phyloP scores from a whole-genome alignment of 139 green algal species.

The Chlorella sp. region DNA sequence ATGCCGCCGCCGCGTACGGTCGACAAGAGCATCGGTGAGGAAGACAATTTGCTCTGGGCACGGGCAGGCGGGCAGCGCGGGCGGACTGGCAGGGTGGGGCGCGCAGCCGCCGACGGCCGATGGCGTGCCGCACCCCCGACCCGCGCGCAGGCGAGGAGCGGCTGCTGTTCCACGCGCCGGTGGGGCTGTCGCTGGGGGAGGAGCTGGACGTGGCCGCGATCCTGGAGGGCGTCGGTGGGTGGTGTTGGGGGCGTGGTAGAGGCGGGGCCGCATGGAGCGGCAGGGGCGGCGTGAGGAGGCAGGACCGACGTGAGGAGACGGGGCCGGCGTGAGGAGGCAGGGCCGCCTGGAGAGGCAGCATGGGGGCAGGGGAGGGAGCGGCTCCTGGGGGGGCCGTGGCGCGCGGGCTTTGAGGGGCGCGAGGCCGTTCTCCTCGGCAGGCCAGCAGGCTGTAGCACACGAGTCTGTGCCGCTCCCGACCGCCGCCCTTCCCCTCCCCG shows the following conservation, averaged over 20 bases:
- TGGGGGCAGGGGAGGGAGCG: background rate
- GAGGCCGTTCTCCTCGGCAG: background rate
- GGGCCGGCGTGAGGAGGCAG: too few relatives aligned
- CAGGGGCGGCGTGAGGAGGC: too few relatives aligned
- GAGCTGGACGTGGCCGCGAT: conserved; percentile 72
- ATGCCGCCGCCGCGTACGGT: conserved; percentile 92
- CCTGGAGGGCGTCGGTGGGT: conserved; percentile 9
- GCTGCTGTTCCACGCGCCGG: conserved; percentile 67
- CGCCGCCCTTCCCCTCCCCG: background rate
- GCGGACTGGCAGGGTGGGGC: too few relatives aligned
- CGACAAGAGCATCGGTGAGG: conserved; percentile 83
- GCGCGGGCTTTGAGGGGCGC: background rate
- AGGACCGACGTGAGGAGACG: too few relatives aligned
- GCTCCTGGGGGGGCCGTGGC: background rate
- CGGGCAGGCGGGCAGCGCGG: too few relatives aligned
- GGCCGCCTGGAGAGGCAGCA: too few relatives aligned
- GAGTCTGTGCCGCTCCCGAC: background rate
- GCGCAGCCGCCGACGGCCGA: too few relatives aligned
- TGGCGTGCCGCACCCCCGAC: too few relatives aligned
- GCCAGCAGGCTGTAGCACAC: background rate
- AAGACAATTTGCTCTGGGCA: too few relatives aligned
- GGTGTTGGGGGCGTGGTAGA: background rate
- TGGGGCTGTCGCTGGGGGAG: conserved; percentile 74
- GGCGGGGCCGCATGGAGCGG: too few relatives aligned
- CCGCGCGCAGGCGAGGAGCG: conserved; percentile 86